These are phyloP conservation scores for Globisporangium paroecandrum DNA, from an alignment of 352 stramenopile species.

Conservation along the genomic window DNA sequence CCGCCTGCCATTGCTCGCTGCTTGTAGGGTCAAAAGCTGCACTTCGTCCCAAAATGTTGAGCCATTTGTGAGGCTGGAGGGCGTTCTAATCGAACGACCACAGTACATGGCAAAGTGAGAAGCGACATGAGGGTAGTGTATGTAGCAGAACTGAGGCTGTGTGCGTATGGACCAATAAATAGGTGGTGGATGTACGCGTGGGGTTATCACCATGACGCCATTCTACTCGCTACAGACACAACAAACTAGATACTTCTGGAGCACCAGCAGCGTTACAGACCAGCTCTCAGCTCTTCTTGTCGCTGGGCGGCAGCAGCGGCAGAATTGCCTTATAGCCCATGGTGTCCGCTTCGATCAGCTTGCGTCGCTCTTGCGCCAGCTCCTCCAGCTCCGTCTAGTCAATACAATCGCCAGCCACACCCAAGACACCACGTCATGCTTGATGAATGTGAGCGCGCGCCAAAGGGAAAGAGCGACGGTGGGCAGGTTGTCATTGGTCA, in stretches of 20 bases:
- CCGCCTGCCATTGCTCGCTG: background rate
- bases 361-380: constrained; percentile 29
- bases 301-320: constrained; percentile 25
- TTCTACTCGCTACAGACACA: background rate
- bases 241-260: background rate
- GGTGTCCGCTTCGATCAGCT: constrained; percentile 29
- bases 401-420: background rate
- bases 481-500: background rate
- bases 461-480: background rate
- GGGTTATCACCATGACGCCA: background rate
- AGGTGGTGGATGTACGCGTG: background rate
- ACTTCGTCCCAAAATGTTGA: background rate
- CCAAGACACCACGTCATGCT: background rate
- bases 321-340: constrained; percentile 26
- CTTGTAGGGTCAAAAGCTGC: background rate
- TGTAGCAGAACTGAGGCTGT: background rate
- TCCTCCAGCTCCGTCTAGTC: constrained; percentile 31
- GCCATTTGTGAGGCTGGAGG: background rate
- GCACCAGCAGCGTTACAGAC: no score
- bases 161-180: background rate
- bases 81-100: background rate
- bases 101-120: background rate
- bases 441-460: background rate
- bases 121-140: background rate
- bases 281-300: constrained; percentile 15